Evolutionary conservation across 805 yeast genomes (phyloP), one percentile per base, ranked within the genome.

Genomic region (Starmerella ratchasimensis): DNA sequence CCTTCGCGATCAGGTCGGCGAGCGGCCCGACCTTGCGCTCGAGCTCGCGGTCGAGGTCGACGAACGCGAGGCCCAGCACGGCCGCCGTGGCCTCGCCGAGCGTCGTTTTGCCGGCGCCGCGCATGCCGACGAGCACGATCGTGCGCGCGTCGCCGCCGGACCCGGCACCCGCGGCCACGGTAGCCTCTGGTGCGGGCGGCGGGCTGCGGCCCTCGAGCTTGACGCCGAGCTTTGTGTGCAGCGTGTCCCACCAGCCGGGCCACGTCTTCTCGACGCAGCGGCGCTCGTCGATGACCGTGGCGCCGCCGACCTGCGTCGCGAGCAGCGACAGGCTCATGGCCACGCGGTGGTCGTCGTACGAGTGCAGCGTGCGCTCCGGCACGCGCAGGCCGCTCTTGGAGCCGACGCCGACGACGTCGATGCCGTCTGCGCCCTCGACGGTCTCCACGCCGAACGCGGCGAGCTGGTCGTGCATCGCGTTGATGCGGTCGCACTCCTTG

Each of bases 171-270:
- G 10, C 4, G 22, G 15, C 6, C 27, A 28, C 8, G 16, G 19
- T 6, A n/a, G 16, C 7, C 13, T 3, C 7, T 15, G 49, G 38
- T 18, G 48, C 2, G 14, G 16, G 25, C 3, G 36, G 25, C 23
- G 28, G 42, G 16, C 80, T 93, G 49, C 65, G 66, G 19, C 98
- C 98, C 51, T 74, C 79, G 26, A 90, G 58, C 9, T 59, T 51
- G 19, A 72, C 78, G 16, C 74, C 69, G 50, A 90, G 72, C 22
- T 17, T 14, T 33, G 68, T 61, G 55, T 76, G 84, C 45, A 90
- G 64, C 25, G 76, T 70, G 60, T 90, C 98, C 98, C 98, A 90
- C 98, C 98, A 90, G 27, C 96, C 97, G 16, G 98, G 98, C 98
- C 98, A 90, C 0, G 98, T 90, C 63, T 90, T 90, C 40, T 88